Conservation (phyloP, 139 green algal species). For the Closterium sp. region DNA sequence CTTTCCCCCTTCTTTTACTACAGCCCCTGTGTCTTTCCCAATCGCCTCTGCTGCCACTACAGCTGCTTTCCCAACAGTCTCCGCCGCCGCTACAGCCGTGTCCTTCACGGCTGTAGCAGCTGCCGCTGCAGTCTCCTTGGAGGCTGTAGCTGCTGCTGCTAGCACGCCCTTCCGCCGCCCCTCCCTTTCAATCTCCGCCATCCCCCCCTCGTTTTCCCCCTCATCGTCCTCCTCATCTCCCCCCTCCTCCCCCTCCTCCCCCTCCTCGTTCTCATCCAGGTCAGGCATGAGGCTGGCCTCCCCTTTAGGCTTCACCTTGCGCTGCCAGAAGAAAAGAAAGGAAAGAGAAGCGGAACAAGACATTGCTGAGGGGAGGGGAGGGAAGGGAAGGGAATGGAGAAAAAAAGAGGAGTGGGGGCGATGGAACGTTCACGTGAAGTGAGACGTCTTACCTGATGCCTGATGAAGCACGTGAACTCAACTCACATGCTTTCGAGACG, state of each 20-base stretch:
- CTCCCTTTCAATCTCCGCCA: not conserved
- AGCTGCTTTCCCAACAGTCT: conserved; percentile 11
- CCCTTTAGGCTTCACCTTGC: conserved; percentile 5
- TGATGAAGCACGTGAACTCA: too few relatives aligned
- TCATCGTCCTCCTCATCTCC: not conserved
- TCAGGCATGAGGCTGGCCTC: not conserved
- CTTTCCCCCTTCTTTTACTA: not conserved
- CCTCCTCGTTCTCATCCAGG: not conserved
- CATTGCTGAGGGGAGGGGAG: not conserved
- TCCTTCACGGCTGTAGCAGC: not conserved
- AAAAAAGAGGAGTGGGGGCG: not conserved
- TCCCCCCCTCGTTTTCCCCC: not conserved
- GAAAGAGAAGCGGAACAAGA: too few relatives aligned
- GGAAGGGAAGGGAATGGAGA: not conserved
- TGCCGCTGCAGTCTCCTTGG: not conserved
- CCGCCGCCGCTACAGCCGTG: not conserved
- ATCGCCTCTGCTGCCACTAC: not conserved
- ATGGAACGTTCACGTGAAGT: too few relatives aligned
- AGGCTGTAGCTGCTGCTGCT: not conserved
- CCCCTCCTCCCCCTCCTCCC: not conserved
- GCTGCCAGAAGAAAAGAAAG: not conserved
- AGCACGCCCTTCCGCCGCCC: not conserved
- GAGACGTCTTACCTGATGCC: too few relatives aligned
- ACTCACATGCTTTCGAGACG: too few relatives aligned
- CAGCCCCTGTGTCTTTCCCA: not conserved